These are phyloP conservation scores for Cercospora berteroae DNA, from an alignment of 2,329 filamentous ascomycete species.

Conservation along the genomic window DNA sequence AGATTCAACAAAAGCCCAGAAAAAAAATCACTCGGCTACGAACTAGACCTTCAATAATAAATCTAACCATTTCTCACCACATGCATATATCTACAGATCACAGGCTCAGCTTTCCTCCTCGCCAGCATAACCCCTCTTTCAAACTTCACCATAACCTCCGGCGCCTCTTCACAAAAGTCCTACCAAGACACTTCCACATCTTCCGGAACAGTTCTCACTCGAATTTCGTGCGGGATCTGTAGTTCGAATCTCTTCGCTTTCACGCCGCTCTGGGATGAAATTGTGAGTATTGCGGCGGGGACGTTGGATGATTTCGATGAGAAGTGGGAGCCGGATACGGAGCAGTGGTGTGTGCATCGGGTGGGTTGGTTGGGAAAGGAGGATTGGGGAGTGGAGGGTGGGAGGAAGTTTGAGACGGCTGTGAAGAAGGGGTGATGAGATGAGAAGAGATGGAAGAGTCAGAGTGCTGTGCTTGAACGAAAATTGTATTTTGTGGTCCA, in stretches of 20 bases:
- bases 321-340: constrained; percentile 28
- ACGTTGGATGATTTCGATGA: constrained; percentile 28
- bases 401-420: constrained; percentile 15
- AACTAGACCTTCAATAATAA: neutral
- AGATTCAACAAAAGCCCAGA: neutral
- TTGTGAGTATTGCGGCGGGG: constrained; percentile 28
- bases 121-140: constrained; percentile 10
- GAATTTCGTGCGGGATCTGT: constrained; percentile 46
- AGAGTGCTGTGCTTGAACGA: too few species aligned
- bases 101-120: constrained; percentile 24
- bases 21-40: too few species aligned
- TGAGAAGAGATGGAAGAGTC: neutral
- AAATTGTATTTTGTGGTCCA: too few species aligned
- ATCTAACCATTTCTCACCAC: neutral
- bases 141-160: constrained; percentile 44
- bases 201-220: constrained; percentile 44
- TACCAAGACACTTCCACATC: constrained; percentile 45
- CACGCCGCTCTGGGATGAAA: constrained; percentile 23
- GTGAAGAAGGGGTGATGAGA: constrained; percentile 2
- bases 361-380: constrained; percentile 20
- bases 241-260: constrained; percentile 34
- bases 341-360: constrained; percentile 29
- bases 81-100: constrained; percentile 15
- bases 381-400: constrained; percentile 16
- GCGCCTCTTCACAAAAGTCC: constrained; percentile 42